These are phyloP conservation scores for Plasmodium knowlesi DNA, from an alignment of 169 alveolate genomes.

Conservation along the genomic window DNA sequence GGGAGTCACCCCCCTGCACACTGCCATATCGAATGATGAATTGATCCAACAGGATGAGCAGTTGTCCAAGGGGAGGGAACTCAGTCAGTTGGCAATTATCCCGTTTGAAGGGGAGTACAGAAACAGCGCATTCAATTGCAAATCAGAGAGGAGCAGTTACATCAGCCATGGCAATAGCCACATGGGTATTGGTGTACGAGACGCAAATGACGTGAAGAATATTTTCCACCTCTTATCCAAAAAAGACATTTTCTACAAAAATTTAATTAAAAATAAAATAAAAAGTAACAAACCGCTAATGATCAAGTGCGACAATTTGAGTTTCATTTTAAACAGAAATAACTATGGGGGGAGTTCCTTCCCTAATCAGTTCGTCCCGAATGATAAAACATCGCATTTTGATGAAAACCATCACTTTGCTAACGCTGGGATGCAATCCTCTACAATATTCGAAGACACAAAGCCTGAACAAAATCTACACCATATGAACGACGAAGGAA, in stretches of 20 bases:
- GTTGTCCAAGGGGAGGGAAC: background rate
- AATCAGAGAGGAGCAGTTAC: background rate
- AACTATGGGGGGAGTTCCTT: background rate
- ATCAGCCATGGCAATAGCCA: background rate
- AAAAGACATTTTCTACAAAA: slow-evolving; percentile 41
- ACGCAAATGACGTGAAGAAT: slow-evolving; percentile 10
- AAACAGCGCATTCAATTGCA: background rate
- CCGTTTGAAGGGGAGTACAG: slow-evolving; percentile 20
- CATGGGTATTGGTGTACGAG: background rate
- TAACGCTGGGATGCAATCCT: background rate
- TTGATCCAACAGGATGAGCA: slow-evolving; percentile 7
- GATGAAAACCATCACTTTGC: background rate
- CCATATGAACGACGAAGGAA: background rate
- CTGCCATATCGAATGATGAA: background rate
- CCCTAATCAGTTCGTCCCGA: background rate
- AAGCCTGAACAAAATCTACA: background rate
- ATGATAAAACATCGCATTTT: background rate
- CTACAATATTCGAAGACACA: background rate
- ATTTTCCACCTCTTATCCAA: slow-evolving; percentile 12
- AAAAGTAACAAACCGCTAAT: slow-evolving; percentile 23
- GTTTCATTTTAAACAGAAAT: slow-evolving; percentile 13
- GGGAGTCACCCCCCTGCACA: background rate
- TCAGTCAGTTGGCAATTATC: slow-evolving; percentile 22
- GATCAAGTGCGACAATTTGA: slow-evolving; percentile 27
- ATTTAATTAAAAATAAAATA: slow-evolving; percentile 7